A percentile compares a stretch with the other conserved stretches of the same genome.
Evolutionary conservation across 75 land plant species (phyloP).

Genomic region (Selaginella moellendorffii): DNA sequence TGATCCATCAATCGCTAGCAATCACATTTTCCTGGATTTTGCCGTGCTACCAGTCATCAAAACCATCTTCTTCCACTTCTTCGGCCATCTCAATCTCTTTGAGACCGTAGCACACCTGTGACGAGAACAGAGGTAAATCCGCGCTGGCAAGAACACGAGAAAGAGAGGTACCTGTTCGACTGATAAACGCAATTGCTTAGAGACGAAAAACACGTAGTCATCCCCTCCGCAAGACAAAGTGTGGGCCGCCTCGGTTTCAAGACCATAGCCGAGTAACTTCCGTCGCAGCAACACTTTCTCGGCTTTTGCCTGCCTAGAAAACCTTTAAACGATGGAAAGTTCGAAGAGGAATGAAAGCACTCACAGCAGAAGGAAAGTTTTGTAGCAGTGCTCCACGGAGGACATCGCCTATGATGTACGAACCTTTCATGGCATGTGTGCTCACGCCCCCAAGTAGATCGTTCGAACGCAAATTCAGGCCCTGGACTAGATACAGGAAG

Average conservation of each 20-base stretch:
- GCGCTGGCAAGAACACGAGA: background rate
- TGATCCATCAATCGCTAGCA: too few relatives aligned
- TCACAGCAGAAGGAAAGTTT: background rate
- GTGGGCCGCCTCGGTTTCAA: too few relatives aligned
- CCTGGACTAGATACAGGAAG: too few relatives aligned
- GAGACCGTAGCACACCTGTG: background rate
- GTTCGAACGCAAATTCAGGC: background rate
- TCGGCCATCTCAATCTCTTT: background rate
- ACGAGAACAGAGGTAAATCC: background rate
- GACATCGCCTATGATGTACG: background rate
- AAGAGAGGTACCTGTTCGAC: background rate
- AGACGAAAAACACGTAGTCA: background rate
- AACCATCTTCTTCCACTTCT: background rate
- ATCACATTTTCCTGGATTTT: too few relatives aligned
- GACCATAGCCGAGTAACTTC: background rate
- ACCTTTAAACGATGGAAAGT: background rate
- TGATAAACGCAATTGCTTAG: background rate
- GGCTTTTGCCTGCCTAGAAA: background rate
- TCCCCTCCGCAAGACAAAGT: too few relatives aligned
- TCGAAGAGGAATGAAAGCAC: too few relatives aligned
- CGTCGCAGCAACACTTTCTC: too few relatives aligned
- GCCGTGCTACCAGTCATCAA: background rate
- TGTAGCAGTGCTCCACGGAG: background rate
- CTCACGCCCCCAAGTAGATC: background rate
- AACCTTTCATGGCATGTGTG: background rate